Conservation (phyloP, 2,329 filamentous ascomycete genomes). For the Amauroascus niger region DNA sequence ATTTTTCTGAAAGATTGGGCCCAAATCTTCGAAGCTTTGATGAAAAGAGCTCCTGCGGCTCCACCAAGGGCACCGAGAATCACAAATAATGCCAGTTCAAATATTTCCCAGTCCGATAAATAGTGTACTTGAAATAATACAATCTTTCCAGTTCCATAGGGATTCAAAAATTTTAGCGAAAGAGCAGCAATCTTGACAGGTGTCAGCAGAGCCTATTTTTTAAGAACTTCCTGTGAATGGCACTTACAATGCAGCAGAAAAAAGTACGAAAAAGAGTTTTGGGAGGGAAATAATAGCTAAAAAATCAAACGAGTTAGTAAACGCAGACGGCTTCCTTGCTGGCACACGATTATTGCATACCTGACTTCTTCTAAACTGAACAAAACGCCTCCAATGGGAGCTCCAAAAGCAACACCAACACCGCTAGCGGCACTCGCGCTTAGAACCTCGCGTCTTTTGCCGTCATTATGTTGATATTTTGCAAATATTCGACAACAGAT, state of each 20-base stretch:
- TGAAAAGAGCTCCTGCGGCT: slow-evolving; percentile 78
- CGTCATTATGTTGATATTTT: slow-evolving; percentile 92
- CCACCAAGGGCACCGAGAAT: slow-evolving; percentile 80
- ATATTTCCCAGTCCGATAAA: slow-evolving; percentile 81
- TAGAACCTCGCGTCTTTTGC: slow-evolving; percentile 81
- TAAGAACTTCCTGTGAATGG: neutral
- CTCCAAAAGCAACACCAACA: slow-evolving; percentile 87
- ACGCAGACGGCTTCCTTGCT: neutral
- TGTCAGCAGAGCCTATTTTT: neutral
- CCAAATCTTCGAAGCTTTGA: slow-evolving; percentile 89
- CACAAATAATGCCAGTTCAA: slow-evolving; percentile 78
- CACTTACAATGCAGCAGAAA: slow-evolving; percentile 79
- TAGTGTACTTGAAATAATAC: slow-evolving; percentile 95
- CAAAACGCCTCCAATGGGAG: slow-evolving; percentile 84
- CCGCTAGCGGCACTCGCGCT: slow-evolving; percentile 86
- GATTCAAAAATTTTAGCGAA: slow-evolving; percentile 88
- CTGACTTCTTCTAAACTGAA: slow-evolving; percentile 92
- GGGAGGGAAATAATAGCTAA: slow-evolving; percentile 86
- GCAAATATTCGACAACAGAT: slow-evolving; percentile 86
- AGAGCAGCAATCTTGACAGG: slow-evolving; percentile 56
- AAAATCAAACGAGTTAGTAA: slow-evolving; percentile 11
- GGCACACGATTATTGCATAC: slow-evolving; percentile 18
- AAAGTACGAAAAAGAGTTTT: slow-evolving; percentile 97
- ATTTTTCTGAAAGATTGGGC: slow-evolving; percentile 80
- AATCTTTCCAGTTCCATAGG: slow-evolving; percentile 92